Conservation (phyloP, 2,329 filamentous ascomycete genomes). For the Fusarium sp. region DNA sequence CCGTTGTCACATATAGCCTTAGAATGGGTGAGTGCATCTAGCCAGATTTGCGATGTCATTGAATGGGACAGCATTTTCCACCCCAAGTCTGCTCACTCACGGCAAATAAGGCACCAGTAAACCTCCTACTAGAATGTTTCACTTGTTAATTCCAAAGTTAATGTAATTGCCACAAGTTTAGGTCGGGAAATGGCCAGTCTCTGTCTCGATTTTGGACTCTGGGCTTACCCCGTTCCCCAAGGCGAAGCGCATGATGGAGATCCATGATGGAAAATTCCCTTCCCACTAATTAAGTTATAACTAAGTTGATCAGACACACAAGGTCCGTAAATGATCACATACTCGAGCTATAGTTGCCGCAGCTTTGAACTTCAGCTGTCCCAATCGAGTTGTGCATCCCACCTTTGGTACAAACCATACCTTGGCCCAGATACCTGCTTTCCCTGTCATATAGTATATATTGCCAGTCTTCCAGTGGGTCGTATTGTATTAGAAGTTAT, state of each 20-base stretch:
- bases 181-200: background rate
- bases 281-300: background rate
- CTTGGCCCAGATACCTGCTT: conserved; percentile 17
- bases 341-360: background rate
- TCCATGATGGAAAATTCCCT: background rate
- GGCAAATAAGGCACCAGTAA: background rate
- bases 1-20: background rate
- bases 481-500: background rate
- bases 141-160: conserved; percentile 34
- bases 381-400: background rate
- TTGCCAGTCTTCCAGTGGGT: background rate
- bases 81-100: background rate
- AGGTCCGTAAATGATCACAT: no score
- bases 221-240: conserved; percentile 18
- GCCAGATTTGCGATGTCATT: background rate
- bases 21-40: background rate
- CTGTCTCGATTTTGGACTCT: background rate
- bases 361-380: background rate
- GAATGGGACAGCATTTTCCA: background rate
- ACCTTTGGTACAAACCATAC: background rate
- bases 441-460: background rate
- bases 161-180: conserved; percentile 22
- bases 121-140: background rate
- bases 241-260: conserved; percentile 5
- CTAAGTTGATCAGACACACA: no score